Evolutionary conservation across 257 asterid species (phyloP).

Genomic region (Nicotiana benthamiana): DNA sequence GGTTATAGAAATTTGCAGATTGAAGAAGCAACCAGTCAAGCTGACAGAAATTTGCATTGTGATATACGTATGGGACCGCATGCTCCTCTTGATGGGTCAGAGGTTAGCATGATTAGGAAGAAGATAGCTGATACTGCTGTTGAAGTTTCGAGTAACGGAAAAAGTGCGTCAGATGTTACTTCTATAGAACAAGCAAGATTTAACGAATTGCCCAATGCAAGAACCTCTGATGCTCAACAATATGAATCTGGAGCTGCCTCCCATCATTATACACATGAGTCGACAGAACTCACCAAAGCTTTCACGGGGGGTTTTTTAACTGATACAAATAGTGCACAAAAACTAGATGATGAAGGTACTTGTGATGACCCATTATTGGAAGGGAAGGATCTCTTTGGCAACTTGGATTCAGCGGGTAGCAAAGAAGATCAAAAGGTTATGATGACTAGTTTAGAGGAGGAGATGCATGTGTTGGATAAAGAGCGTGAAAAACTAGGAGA

Average conservation of each 20-base stretch:
- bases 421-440: constrained; percentile 33
- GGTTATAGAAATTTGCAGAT: constrained; percentile 12
- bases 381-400: constrained; percentile 15
- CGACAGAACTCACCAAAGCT: constrained; percentile 15
- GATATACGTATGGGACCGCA: constrained; percentile 17
- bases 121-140: constrained; percentile 17
- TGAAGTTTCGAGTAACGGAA: constrained; percentile 13
- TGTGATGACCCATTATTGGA: constrained; percentile 18
- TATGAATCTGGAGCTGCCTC: constrained; percentile 18
- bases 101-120: constrained; percentile 7
- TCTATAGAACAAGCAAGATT: constrained; percentile 7
- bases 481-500: constrained; percentile 63
- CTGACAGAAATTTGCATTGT: constrained; percentile 16
- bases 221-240: constrained; percentile 20
- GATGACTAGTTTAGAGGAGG: constrained; percentile 55
- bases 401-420: constrained; percentile 14
- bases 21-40: not conserved
- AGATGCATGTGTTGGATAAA: constrained; percentile 46
- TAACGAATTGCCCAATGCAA: constrained; percentile 13
- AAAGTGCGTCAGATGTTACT: constrained; percentile 14
- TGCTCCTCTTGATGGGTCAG: constrained; percentile 17
- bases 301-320: constrained; percentile 22
- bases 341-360: constrained; percentile 21
- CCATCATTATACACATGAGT: constrained; percentile 14
- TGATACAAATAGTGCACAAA: constrained; percentile 17